Base-by-base conservation (phyloP, 805 yeast genomes). In the Candida krabiensis region DNA sequence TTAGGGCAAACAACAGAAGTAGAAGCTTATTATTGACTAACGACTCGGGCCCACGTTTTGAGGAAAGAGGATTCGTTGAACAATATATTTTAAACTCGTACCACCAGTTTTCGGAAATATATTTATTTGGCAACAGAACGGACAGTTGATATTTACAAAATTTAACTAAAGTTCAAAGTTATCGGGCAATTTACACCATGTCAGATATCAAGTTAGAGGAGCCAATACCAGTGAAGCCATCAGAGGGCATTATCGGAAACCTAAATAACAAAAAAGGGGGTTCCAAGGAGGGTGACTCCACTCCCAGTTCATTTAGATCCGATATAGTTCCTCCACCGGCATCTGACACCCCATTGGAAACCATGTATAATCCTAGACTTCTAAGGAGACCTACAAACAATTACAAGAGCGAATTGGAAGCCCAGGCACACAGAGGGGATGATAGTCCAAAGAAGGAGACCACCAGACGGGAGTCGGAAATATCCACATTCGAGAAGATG, bases 361-460 rank as follows among this genome's bases (percentile, higher is more conserved):
- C 19, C 4, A 19, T 41, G 3, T 44, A 37, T 15, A 25, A 40
- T 13, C 48, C 55, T 4, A 30, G 32, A 12, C 9, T 50, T 12
- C 18, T 40, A n/a, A 29, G 55, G 9, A 28, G 19, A 3, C 30
- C 49, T 11, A 52, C 56, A 2, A 33, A 41, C 29, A 53, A 55
- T 28, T 55, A 55, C 40, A 43, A 43, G 24, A 37, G 41, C 31
- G 58, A 53, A 26, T 33, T 55, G 11, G 53, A 46, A 34, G 54
- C 54, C 9, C 50, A 50, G 19, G 35, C 40, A 4, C 46, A 41
- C 14, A 17, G 26, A 12, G 23, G 23, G 18, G 19, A 21, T 5
- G 48, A 47, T 26, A 24, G 23, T 17, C 42, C 43, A 9, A 28
- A 16, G 9, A 19, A 28, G 17, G 38, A 43, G 18, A 30, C 41